Conservation (phyloP, 163 green algal genomes). For the Chlorella variabilis region DNA sequence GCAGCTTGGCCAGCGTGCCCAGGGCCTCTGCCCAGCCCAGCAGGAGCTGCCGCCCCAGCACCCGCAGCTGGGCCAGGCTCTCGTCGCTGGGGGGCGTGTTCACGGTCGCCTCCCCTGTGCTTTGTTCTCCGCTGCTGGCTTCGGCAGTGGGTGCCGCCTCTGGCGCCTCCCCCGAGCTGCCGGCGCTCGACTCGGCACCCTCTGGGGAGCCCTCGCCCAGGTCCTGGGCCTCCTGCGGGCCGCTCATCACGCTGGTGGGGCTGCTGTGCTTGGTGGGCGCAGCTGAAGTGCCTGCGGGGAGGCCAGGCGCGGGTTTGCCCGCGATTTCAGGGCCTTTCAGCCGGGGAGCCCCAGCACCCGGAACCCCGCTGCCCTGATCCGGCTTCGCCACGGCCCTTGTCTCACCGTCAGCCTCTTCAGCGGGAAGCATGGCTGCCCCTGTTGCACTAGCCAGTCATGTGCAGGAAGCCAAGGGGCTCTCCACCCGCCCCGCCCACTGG, state of each 20-base stretch:
- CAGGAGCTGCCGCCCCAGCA: conserved; percentile 27
- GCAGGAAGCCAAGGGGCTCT: too few species aligned
- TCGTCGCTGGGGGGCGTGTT: not conserved
- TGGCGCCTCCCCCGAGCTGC: not conserved
- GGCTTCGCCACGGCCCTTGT: too few species aligned
- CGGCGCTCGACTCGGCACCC: not conserved
- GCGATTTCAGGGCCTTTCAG: not conserved
- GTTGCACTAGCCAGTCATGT: too few species aligned
- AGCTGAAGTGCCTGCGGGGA: not conserved
- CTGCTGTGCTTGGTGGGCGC: not conserved
- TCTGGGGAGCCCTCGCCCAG: not conserved
- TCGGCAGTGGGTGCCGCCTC: not conserved
- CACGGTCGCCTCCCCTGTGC: not conserved
- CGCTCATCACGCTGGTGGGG: not conserved
- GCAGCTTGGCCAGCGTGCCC: conserved; percentile 25
- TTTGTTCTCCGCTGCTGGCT: too few species aligned
- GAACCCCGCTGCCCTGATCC: too few species aligned
- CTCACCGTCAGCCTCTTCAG: too few species aligned
- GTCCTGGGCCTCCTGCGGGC: not conserved
- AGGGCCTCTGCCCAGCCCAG: conserved; percentile 34
- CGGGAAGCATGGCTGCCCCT: too few species aligned
- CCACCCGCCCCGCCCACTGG: too few species aligned
- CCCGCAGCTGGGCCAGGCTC: conserved; percentile 3
- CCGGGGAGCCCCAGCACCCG: too few species aligned
- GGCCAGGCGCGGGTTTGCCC: not conserved